These are phyloP conservation scores for Amanita fuliginea DNA, from an alignment of 768 basidiomycete genomes.

Conservation along the genomic window DNA sequence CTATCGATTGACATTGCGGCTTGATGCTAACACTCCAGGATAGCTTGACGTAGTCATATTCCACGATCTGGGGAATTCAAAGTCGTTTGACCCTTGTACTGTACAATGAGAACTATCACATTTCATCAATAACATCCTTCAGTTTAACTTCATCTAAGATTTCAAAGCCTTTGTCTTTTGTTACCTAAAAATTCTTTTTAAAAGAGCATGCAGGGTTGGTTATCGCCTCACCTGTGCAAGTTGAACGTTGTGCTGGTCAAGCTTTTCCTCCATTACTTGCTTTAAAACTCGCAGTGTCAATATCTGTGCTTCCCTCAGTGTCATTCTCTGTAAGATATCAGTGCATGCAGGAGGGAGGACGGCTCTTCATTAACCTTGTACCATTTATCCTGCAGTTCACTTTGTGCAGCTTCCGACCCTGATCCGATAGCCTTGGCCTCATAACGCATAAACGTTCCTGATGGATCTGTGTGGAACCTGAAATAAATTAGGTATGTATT, in stretches of 20 bases:
- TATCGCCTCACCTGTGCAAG: slow-evolving; percentile 66
- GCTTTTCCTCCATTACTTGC: slow-evolving; percentile 99
- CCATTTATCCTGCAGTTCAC: slow-evolving; percentile 95
- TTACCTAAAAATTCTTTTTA: slow-evolving; percentile 32
- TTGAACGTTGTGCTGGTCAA: slow-evolving; percentile 98
- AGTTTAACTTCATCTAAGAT: slow-evolving; percentile 75
- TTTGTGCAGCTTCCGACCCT: slow-evolving; percentile 95
- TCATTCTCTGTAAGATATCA: slow-evolving; percentile 62
- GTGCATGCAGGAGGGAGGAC: neutral
- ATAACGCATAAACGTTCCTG: slow-evolving; percentile 93
- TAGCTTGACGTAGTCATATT: slow-evolving; percentile 13
- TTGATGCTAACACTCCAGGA: neutral
- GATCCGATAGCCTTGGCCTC: slow-evolving; percentile 98
- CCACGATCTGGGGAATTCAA: neutral
- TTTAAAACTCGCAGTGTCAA: slow-evolving; percentile 86
- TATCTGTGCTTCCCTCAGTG: slow-evolving; percentile 76
- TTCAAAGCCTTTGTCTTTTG: slow-evolving; percentile 71
- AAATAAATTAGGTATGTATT: neutral
- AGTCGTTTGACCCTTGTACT: neutral
- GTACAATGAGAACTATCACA: slow-evolving; percentile 33
- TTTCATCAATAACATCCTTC: slow-evolving; percentile 77
- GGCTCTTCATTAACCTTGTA: slow-evolving; percentile 52
- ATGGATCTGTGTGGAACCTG: slow-evolving; percentile 97
- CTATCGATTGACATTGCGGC: neutral
- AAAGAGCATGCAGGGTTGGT: slow-evolving; percentile 1